phyloP scores from a whole-genome alignment of 1,284 basidiomycete species.

The Trichosporon sp. region DNA sequence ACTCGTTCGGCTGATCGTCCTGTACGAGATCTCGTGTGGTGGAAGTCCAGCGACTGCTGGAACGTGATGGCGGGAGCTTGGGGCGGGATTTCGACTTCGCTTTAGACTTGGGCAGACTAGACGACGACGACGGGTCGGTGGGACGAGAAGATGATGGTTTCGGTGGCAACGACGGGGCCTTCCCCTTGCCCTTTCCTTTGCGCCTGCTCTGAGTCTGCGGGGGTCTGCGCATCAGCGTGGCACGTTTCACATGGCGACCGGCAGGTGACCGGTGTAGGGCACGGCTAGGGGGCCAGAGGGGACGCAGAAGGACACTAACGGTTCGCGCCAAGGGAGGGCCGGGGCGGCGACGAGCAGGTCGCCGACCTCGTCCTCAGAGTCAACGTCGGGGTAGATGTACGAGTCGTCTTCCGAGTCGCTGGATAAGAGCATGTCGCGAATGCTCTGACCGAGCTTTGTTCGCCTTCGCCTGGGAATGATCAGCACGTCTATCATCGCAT shows the following conservation, averaged over 20 bases:
- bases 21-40: slow-evolving; percentile 16
- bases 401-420: slow-evolving; percentile 19
- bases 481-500: background rate
- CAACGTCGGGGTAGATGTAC: slow-evolving; percentile 13
- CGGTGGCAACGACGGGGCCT: background rate
- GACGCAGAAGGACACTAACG: background rate
- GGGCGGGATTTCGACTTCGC: background rate
- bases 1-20: slow-evolving; percentile 26
- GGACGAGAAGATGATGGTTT: background rate
- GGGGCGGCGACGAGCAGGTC: slow-evolving; percentile 9
- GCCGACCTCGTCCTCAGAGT: slow-evolving; percentile 35
- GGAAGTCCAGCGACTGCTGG: slow-evolving; percentile 9
- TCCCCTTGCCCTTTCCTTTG: background rate
- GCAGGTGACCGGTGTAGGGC: too few relatives aligned
- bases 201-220: background rate
- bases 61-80: background rate
- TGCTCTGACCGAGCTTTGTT: slow-evolving; percentile 19
- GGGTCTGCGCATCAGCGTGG: background rate
- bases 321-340: background rate
- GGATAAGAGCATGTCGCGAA: slow-evolving; percentile 22
- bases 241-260: background rate
- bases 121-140: background rate
- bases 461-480: slow-evolving; percentile 6
- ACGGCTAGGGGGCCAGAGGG: background rate
- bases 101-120: background rate